Conservation (phyloP, 2,329 filamentous ascomycete species). For the Byssoonygena ceratinophila region DNA sequence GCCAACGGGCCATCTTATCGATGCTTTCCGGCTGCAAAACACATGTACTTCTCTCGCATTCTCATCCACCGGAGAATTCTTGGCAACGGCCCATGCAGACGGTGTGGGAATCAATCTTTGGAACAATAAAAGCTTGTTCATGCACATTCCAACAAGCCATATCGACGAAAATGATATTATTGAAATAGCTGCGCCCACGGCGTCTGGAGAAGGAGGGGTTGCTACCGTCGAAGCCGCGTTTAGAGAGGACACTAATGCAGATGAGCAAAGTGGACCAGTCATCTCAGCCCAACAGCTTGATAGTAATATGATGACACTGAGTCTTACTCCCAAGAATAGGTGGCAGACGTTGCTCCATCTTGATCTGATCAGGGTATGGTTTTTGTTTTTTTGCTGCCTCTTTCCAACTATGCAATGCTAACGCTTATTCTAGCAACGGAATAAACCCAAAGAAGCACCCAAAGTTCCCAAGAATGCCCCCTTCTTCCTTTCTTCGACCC, state of each 20-base stretch:
- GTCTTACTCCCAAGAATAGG: constrained; percentile 74
- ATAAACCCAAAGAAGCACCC: constrained; percentile 84
- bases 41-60: constrained; percentile 79
- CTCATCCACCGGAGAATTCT: constrained; percentile 79
- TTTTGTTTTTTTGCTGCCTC: not conserved
- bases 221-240: constrained; percentile 68
- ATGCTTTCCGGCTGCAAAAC: constrained; percentile 69
- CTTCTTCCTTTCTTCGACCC: constrained; percentile 65
- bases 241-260: constrained; percentile 43
- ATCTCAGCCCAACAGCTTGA: constrained; percentile 64
- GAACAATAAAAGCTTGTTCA: constrained; percentile 89
- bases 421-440: constrained; percentile 54
- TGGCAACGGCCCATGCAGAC: constrained; percentile 78
- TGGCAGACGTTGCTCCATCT: constrained; percentile 94
- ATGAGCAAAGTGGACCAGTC: constrained; percentile 43
- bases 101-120: constrained; percentile 85
- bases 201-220: constrained; percentile 70
- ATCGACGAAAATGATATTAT: constrained; percentile 67
- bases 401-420: constrained; percentile 7
- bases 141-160: constrained; percentile 73
- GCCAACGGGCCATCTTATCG: constrained; percentile 88
- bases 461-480: constrained; percentile 90
- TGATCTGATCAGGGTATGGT: constrained; percentile 63
- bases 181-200: constrained; percentile 57
- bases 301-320: constrained; percentile 74